Evolutionary conservation across 352 stramenopile genomes (phyloP), one percentile per base, ranked within the genome.

Genomic region (Phytophthora gonapodyides): DNA sequence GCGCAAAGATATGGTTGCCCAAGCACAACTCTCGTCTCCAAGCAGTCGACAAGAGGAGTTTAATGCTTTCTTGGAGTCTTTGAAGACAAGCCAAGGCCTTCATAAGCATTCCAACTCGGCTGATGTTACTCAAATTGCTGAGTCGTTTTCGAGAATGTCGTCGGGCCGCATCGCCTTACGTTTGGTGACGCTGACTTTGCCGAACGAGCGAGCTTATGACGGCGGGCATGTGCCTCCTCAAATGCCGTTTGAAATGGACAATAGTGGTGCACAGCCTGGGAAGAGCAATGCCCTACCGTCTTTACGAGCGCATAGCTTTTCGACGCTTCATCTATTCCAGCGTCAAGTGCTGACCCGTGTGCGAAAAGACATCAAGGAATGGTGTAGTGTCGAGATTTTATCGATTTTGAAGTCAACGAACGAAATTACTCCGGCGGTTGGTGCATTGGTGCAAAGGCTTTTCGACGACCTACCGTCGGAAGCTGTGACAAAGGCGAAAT

Each of bases 341-440:
- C 78, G 79, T 11, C 76, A 88, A 67, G 78, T 92, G 17, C 46
- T 96, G 9, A 86, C 79, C 40, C 75, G 69, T 10, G 67, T 90
- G 40, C 72, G 84, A 19, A 80, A 80, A 44, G 77, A 88, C 16
- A 88, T 96, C 34, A 92, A 91, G 49, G 87, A 96, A 41, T 94
- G 87, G 80, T 91, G 80, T 41, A 92, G 84, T 31, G 63, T 91
- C 1, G 82, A 96, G 44, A 90, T 96, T 45, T 54, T 96, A 30
- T 74, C 73, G 6, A 94, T 96, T 57, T 64, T 96, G 38, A 78
- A 78, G 49, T 76, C 75, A 16, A 70, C 82, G 8, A 76, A 90
- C 35, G 64, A 73, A 37, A 82, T 93, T 13, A 93, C 87, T 8
- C 81, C 84, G 15, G 63, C 78, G 2, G 86, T 93, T 46, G 82